These are phyloP conservation scores for Pythium myriotylum DNA, from an alignment of 352 stramenopile genomes.

Conservation along the genomic window DNA sequence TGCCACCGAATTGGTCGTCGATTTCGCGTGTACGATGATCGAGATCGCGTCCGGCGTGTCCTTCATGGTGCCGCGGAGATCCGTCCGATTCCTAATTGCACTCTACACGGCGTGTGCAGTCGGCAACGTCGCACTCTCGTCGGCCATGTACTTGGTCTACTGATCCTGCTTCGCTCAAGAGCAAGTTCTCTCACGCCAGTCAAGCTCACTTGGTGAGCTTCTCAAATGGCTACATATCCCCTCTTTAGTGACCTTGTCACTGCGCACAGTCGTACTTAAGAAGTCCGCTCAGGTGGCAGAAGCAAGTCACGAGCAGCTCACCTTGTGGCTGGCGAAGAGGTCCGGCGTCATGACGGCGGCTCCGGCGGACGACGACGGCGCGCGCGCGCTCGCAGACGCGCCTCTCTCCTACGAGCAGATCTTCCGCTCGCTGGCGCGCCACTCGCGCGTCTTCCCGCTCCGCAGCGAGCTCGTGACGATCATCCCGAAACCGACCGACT, in stretches of 20 bases:
- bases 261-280: too few relatives aligned
- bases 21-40: conserved; percentile 14
- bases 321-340: too few relatives aligned
- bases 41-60: conserved; percentile 12
- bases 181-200: too few relatives aligned
- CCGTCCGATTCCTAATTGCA: neutral
- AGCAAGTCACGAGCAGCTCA: too few relatives aligned
- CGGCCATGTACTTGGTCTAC: conserved; percentile 7
- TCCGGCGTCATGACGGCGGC: too few relatives aligned
- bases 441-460: conserved; percentile 68
- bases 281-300: too few relatives aligned
- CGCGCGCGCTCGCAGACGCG: neutral
- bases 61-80: conserved; percentile 6
- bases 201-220: too few relatives aligned
- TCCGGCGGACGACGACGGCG: too few relatives aligned
- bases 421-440: conserved; percentile 51
- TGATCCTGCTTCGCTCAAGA: neutral
- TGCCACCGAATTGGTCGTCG: conserved; percentile 7
- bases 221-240: too few relatives aligned
- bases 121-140: conserved; percentile 15
- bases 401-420: conserved; percentile 36
- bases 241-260: too few relatives aligned
- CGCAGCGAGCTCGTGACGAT: conserved; percentile 50
- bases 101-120: conserved; percentile 7
- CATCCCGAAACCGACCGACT: conserved; percentile 50